Evolutionary conservation across 305 asterid species (phyloP).

Genomic region (Fraxinus sp.): DNA sequence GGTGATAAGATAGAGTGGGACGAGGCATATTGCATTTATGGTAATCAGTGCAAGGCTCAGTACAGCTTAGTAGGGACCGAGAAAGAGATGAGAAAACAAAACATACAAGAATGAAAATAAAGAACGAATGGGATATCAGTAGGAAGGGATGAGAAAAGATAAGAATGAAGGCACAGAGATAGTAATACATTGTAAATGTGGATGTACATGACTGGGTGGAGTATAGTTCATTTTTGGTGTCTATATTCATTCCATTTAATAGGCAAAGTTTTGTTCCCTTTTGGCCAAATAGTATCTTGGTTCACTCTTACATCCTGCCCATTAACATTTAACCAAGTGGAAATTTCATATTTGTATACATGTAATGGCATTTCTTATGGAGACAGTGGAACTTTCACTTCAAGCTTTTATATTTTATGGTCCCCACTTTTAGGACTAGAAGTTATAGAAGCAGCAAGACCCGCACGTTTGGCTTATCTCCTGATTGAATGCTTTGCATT

Average conservation of each 20-base stretch:
- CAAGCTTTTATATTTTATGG: neutral
- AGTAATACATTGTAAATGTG: neutral
- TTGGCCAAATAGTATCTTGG: neutral
- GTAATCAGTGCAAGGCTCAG: neutral
- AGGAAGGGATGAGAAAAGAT: neutral
- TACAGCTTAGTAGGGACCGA: neutral
- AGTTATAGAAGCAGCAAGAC: conserved; percentile 1
- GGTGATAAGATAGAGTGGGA: neutral
- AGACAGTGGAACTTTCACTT: neutral
- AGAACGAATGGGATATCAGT: neutral
- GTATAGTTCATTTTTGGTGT: neutral
- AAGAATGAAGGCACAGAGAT: neutral
- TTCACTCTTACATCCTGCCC: neutral
- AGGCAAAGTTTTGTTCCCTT: neutral
- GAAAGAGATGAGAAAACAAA: neutral
- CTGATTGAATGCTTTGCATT: neutral
- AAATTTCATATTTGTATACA: neutral
- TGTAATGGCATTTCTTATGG: neutral
- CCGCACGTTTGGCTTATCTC: neutral
- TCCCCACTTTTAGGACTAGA: neutral
- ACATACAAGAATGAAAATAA: neutral
- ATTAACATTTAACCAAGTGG: neutral
- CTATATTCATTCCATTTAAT: neutral
- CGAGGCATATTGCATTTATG: neutral
- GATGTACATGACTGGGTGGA: neutral